Conservation (phyloP, 1,284 basidiomycete species). For the Pulchroboletus neoregius region DNA sequence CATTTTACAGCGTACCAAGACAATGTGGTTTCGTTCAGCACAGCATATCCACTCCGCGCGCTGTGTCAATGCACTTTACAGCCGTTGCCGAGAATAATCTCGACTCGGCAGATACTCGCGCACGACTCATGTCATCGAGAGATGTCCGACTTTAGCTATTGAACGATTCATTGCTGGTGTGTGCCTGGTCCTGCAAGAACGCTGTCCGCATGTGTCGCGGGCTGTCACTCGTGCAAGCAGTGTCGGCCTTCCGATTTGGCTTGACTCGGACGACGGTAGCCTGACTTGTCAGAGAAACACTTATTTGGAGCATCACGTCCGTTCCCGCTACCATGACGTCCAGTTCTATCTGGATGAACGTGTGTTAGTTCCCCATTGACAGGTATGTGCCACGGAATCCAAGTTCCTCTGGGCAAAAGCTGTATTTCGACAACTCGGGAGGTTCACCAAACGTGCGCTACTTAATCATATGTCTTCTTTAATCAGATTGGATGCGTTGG, state of each 20-base stretch:
- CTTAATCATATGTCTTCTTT: too few species aligned
- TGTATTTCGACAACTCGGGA: too few species aligned
- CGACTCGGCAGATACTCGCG: not conserved
- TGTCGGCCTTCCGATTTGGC: not conserved
- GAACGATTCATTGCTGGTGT: not conserved
- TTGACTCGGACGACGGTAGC: not conserved
- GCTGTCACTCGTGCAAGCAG: not conserved
- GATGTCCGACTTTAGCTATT: too few species aligned
- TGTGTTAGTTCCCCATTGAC: too few species aligned
- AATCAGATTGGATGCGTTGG: too few species aligned
- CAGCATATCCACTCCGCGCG: too few species aligned
- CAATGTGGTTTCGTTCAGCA: not conserved
- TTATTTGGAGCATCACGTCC: not conserved
- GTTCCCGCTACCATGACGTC: not conserved
- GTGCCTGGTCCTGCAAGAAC: not conserved
- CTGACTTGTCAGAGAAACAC: not conserved
- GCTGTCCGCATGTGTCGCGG: not conserved
- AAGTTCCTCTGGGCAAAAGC: too few species aligned
- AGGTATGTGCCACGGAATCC: too few species aligned
- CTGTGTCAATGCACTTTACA: too few species aligned
- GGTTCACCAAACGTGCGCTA: too few species aligned
- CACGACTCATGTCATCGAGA: too few species aligned
- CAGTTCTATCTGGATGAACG: too few species aligned
- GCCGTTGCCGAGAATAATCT: not conserved
- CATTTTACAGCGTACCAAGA: not conserved